Conservation (phyloP, 208 protist species). For the Acanthamoeba healyi region DNA sequence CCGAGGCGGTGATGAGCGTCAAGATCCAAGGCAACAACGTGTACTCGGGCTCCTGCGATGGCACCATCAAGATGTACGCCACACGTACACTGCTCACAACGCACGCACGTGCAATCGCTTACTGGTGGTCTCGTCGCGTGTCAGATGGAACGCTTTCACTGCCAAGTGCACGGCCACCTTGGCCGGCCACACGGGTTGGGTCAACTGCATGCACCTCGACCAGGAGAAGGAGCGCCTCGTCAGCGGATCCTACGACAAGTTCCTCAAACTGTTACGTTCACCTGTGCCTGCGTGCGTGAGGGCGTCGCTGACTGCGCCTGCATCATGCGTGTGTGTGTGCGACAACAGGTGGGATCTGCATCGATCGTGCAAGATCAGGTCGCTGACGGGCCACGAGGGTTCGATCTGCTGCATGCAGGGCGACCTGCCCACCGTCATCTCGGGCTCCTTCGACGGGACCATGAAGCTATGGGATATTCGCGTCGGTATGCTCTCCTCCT, state of each 20-base stretch:
- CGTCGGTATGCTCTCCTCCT: neutral
- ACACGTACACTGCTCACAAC: neutral
- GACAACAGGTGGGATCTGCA: constrained; percentile 41
- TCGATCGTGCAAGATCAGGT: constrained; percentile 11
- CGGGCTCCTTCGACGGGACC: constrained; percentile 33
- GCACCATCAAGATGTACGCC: constrained; percentile 38
- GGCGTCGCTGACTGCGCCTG: neutral
- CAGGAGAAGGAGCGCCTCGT: constrained; percentile 42
- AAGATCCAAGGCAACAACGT: constrained; percentile 24
- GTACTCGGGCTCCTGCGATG: constrained; percentile 39
- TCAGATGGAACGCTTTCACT: constrained; percentile 52
- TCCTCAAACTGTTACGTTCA: constrained; percentile 11
- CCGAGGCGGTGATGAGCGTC: constrained; percentile 18
- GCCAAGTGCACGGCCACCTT: constrained; percentile 26
- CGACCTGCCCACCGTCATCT: constrained; percentile 11
- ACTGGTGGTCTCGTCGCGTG: neutral
- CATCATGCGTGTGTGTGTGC: neutral
- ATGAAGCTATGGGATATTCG: constrained; percentile 51
- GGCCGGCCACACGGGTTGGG: constrained; percentile 47
- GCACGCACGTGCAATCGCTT: neutral
- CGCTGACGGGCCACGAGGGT: constrained; percentile 29
- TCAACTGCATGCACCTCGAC: constrained; percentile 39
- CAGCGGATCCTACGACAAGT: constrained; percentile 49
- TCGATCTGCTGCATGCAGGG: constrained; percentile 62
- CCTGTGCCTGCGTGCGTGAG: neutral